phyloP scores from a whole-genome alignment of 768 basidiomycete genomes.

The Rubroboletus satanas region DNA sequence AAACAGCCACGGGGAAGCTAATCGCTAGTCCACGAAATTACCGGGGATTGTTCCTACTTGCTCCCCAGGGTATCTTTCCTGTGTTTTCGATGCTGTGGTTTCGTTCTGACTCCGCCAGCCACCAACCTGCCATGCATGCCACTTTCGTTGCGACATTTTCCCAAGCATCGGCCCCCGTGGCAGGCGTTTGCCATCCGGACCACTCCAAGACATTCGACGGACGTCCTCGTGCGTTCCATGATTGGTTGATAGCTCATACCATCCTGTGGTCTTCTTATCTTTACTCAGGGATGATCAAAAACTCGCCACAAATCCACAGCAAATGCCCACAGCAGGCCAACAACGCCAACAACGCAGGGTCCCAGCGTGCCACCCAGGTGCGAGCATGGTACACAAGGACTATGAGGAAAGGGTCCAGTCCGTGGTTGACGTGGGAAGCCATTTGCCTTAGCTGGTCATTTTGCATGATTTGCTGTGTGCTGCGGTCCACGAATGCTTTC shows the following conservation, averaged over 20 bases:
- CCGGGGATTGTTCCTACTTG: not conserved
- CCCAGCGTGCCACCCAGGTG: no score
- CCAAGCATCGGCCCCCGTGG: not conserved
- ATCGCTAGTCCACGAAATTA: not conserved
- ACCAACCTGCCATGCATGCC: not conserved
- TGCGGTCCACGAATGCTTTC: not conserved
- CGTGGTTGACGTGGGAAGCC: not conserved
- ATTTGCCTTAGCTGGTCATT: not conserved
- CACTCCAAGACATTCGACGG: not conserved
- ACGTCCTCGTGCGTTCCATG: not conserved
- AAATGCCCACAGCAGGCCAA: not conserved
- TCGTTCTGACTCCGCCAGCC: not conserved
- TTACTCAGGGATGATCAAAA: not conserved
- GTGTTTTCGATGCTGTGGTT: not conserved
- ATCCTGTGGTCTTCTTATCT: not conserved
- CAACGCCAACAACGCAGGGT: not conserved
- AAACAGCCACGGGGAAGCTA: not conserved
- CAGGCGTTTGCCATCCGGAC: not conserved
- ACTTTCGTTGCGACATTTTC: not conserved
- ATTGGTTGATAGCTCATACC: not conserved
- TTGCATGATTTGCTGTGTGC: not conserved
- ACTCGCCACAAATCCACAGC: not conserved
- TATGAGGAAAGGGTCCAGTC: not conserved
- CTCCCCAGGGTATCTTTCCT: not conserved
- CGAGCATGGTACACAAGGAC: not conserved